Percentiles rank a stretch among this genome's conserved stretches.
Evolutionary conservation across 345 rosid species (phyloP).

Genomic region (Erysimum cheiranthoides): DNA sequence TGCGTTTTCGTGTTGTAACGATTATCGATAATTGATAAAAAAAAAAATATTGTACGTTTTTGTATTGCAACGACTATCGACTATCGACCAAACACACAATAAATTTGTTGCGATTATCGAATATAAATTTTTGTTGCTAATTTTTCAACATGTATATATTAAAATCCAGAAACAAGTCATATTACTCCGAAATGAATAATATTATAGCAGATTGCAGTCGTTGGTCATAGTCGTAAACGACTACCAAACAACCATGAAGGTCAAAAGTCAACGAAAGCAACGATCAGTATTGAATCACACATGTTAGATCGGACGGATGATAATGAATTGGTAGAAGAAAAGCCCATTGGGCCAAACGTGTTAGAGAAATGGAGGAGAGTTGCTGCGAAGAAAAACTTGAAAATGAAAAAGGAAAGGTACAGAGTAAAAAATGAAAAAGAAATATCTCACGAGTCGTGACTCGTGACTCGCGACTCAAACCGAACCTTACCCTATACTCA

Average conservation of each 20-base stretch:
- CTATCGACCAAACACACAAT: background rate
- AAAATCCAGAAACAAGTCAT: too few relatives aligned
- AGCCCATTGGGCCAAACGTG: constrained; percentile 25
- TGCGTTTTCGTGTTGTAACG: too few relatives aligned
- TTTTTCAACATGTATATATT: background rate
- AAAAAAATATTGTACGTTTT: too few relatives aligned
- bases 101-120: background rate
- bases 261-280: background rate
- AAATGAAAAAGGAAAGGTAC: background rate
- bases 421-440: background rate
- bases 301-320: background rate
- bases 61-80: background rate
- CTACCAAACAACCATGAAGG: too few relatives aligned
- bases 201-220: too few relatives aligned
- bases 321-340: background rate
- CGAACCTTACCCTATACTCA: background rate
- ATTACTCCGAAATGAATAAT: too few relatives aligned
- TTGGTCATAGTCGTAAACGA: background rate
- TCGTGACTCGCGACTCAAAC: constrained; percentile 25
- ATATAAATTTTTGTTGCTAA: background rate
- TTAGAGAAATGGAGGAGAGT: background rate
- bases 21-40: too few relatives aligned
- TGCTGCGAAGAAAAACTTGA: background rate
- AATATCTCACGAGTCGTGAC: background rate
- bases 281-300: background rate